These are phyloP conservation scores for Handroanthus guayacan DNA, from an alignment of 257 asterid species.

Conservation along the genomic window DNA sequence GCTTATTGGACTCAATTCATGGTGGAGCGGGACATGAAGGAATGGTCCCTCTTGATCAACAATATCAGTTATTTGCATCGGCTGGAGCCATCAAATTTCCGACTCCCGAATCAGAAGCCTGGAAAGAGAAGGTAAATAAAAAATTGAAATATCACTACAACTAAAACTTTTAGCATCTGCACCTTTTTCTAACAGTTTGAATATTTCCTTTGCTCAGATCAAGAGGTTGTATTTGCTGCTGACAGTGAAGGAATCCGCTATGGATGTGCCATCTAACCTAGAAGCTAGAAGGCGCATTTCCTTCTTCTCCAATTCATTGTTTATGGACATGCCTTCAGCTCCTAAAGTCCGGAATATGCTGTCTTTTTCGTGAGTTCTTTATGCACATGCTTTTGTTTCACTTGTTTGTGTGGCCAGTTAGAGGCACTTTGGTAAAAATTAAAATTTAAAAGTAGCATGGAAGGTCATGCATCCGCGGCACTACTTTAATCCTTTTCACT, in stretches of 20 bases:
- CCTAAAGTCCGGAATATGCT: conserved; percentile 99
- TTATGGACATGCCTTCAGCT: conserved; percentile 98
- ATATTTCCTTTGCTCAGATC: conserved; percentile 62
- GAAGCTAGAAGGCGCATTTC: conserved; percentile 99
- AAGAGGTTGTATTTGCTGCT: conserved; percentile 89
- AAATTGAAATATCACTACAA: conserved; percentile 11
- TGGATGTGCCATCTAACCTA: conserved; percentile 97
- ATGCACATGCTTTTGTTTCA: conserved; percentile 16
- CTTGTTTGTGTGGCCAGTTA: background rate
- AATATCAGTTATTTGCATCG: conserved; percentile 87
- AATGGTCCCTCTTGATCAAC: conserved; percentile 86
- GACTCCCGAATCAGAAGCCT: conserved; percentile 91
- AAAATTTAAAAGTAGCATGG: too few species aligned
- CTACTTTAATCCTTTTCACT: background rate
- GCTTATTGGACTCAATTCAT: conserved; percentile 87
- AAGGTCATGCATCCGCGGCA: too few species aligned
- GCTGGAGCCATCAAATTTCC: conserved; percentile 97
- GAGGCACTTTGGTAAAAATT: too few species aligned
- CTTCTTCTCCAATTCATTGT: conserved; percentile 95
- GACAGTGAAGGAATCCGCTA: conserved; percentile 98
- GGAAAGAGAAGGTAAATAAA: conserved; percentile 78
- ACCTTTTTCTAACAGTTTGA: conserved; percentile 14
- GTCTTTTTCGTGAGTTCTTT: conserved; percentile 89
- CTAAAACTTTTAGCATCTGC: conserved; percentile 23
- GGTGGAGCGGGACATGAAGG: conserved; percentile 90